Percentiles rank a stretch among this genome's conserved stretches.
phyloP scores from a whole-genome alignment of 768 basidiomycete species.

The Russula lepida region DNA sequence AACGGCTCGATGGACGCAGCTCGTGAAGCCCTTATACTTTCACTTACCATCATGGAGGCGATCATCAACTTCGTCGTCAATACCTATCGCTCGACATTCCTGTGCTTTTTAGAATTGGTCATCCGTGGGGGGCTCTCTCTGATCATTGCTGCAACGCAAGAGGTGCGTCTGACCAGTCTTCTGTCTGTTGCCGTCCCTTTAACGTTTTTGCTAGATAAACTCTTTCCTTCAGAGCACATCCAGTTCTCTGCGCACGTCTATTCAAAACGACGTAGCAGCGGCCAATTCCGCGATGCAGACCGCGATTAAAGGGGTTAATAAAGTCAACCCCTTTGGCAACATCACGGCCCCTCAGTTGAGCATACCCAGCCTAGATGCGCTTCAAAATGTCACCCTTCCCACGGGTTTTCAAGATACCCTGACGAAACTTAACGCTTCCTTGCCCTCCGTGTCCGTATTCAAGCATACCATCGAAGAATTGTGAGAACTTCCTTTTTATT shows the following conservation, averaged over 20 bases:
- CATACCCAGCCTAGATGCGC: conserved; percentile 62
- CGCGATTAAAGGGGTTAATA: conserved; percentile 64
- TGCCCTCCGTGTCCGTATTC: conserved; percentile 73
- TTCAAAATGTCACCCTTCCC: conserved; percentile 77
- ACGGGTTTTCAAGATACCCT: conserved; percentile 66
- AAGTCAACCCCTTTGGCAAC: conserved; percentile 61
- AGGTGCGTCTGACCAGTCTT: conserved; percentile 41
- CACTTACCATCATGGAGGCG: conserved; percentile 78
- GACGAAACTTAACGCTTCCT: conserved; percentile 63
- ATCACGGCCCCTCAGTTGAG: conserved; percentile 64
- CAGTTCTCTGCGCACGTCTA: conserved; percentile 50
- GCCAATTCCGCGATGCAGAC: conserved; percentile 62
- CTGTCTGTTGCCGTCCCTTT: neutral
- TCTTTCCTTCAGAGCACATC: conserved; percentile 55
- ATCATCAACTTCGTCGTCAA: conserved; percentile 90
- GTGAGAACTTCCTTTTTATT: conserved; percentile 37
- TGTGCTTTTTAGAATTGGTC: conserved; percentile 89
- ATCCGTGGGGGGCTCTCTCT: conserved; percentile 74
- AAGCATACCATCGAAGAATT: conserved; percentile 57
- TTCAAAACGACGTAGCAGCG: conserved; percentile 58
- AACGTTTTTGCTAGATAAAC: conserved; percentile 46
- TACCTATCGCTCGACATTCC: conserved; percentile 84
- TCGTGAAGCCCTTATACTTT: conserved; percentile 58
- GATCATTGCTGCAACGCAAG: conserved; percentile 74
- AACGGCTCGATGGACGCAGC: conserved; percentile 75